Evolutionary conservation across 2,329 filamentous ascomycete genomes (phyloP).

Genomic region (Colletotrichum shisoi): DNA sequence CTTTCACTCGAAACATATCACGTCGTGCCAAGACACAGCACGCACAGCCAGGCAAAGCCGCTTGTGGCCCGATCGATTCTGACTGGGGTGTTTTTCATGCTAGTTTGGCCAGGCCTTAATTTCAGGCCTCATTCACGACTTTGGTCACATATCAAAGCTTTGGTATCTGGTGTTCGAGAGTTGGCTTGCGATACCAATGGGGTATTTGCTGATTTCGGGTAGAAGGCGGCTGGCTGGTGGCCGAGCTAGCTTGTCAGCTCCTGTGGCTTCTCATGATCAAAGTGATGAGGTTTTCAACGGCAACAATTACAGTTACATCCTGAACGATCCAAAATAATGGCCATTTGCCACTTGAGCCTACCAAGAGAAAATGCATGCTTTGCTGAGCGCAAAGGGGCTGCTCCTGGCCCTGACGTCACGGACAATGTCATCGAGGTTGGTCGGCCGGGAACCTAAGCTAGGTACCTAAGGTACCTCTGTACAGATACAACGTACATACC

Average conservation of each 20-base stretch:
- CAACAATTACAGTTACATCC: too few species aligned
- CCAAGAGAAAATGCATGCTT: not conserved
- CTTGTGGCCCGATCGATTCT: not conserved
- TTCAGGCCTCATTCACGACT: not conserved
- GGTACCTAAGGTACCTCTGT: too few species aligned
- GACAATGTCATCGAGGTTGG: not conserved
- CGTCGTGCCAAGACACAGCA: not conserved
- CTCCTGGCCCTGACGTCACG: slow-evolving; percentile 11
- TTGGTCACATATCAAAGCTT: not conserved
- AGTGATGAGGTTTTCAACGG: too few species aligned
- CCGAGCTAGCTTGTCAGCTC: not conserved
- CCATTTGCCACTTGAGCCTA: not conserved
- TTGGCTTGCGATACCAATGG: not conserved
- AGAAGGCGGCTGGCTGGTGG: not conserved
- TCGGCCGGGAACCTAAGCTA: not conserved
- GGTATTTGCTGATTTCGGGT: not conserved
- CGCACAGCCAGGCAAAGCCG: not conserved
- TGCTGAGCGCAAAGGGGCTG: too few species aligned
- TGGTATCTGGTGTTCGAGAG: too few species aligned
- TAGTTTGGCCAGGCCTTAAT: not conserved
- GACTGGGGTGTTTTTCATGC: not conserved
- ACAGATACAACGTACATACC: too few species aligned
- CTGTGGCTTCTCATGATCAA: too few species aligned
- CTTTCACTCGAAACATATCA: not conserved
- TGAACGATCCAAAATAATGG: too few species aligned